Percentiles rank a stretch among this genome's conserved stretches.
These are phyloP conservation scores for Apiotrichum veenhuisii DNA, from an alignment of 1,284 basidiomycete genomes.

Conservation along the genomic window DNA sequence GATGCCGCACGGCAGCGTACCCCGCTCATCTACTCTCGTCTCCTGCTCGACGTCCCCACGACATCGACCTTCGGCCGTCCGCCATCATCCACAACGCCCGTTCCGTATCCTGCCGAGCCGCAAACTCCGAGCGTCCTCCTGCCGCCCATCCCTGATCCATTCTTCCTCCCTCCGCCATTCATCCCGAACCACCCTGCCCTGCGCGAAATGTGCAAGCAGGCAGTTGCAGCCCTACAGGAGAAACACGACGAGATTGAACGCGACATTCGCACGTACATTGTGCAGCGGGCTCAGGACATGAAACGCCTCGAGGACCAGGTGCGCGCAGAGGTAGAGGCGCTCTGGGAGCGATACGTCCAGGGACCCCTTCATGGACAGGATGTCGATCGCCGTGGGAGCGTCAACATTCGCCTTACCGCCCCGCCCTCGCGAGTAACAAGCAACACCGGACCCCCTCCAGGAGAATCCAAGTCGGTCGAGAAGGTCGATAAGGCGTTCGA, in stretches of 20 bases:
- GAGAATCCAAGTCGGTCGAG: neutral
- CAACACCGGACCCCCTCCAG: neutral
- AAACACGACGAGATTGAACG: constrained; percentile 32
- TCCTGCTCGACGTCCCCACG: constrained; percentile 18
- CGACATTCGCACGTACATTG: constrained; percentile 39
- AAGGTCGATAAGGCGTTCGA: neutral
- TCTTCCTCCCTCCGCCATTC: constrained; percentile 52
- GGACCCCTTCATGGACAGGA: constrained; percentile 28
- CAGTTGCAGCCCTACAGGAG: constrained; percentile 31
- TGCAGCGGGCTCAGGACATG: constrained; percentile 33
- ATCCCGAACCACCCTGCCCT: constrained; percentile 49
- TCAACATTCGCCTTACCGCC: neutral
- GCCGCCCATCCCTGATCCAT: constrained; percentile 42
- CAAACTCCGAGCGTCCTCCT: constrained; percentile 9
- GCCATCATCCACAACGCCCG: constrained; percentile 21
- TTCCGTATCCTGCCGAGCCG: constrained; percentile 8
- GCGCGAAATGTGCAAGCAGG: constrained; percentile 38
- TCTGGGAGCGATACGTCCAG: constrained; percentile 41
- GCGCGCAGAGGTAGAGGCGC: constrained; percentile 41
- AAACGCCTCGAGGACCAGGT: constrained; percentile 37
- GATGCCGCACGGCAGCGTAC: constrained; percentile 11
- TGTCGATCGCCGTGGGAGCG: constrained; percentile 6
- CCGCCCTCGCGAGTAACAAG: neutral
- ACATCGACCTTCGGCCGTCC: constrained; percentile 19
- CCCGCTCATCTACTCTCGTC: constrained; percentile 24